phyloP scores from a whole-genome alignment of 164 flowering plant species.

The Magnolia changhungtana region DNA sequence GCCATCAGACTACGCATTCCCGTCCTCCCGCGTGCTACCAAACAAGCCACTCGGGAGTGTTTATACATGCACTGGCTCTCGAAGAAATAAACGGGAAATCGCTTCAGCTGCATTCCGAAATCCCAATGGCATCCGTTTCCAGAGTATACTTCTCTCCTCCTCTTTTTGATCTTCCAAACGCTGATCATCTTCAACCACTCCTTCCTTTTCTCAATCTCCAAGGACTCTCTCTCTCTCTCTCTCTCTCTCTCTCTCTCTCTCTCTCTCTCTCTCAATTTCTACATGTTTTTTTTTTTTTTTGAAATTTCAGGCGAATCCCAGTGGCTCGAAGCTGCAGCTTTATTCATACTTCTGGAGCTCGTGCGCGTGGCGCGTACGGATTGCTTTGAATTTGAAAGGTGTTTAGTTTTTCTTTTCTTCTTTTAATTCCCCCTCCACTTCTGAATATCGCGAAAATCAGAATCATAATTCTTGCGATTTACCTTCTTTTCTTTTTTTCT shows the following conservation, averaged over 20 bases:
- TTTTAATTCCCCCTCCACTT: too few relatives aligned
- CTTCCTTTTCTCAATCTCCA: too few relatives aligned
- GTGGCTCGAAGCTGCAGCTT: conserved; percentile 12
- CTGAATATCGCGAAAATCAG: background rate
- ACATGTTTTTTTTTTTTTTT: background rate
- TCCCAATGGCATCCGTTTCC: background rate
- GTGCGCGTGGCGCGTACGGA: conserved; percentile 22
- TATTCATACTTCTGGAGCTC: conserved; percentile 20
- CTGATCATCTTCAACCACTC: too few relatives aligned
- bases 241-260: too few relatives aligned
- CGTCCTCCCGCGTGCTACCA: too few relatives aligned
- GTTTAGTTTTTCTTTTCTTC: background rate
- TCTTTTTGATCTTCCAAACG: background rate
- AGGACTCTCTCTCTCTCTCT: background rate
- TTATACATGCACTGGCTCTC: too few relatives aligned
- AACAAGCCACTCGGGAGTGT: too few relatives aligned
- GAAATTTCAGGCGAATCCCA: background rate
- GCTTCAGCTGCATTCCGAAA: background rate
- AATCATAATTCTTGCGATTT: background rate
- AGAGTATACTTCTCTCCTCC: background rate
- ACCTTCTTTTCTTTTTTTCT: background rate
- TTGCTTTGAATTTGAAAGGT: conserved; percentile 22
- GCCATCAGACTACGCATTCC: too few relatives aligned
- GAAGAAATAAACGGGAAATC: background rate
- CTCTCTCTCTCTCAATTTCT: background rate